Evolutionary conservation across 2,329 filamentous ascomycete species (phyloP), one percentile per base, ranked within the genome.

Genomic region (Capronia epimyces): DNA sequence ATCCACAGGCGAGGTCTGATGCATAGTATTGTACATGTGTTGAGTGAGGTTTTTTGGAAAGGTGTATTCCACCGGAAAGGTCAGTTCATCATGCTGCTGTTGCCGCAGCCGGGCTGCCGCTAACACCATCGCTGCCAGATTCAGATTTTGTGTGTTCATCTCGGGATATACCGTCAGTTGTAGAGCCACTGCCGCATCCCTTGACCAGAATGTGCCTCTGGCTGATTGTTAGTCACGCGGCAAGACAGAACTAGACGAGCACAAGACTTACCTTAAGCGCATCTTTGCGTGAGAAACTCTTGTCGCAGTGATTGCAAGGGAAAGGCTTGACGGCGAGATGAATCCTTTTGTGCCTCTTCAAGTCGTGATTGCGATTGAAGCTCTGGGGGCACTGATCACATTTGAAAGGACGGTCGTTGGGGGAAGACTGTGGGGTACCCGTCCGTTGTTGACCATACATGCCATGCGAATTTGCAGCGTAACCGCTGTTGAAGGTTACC

Each of bases 261-360:
- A 16, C 31, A 50, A 20, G 18, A 72, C 81, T 63, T 73, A 97
- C 93, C 87, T 97, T 97, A 24, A 98, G 75, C 8, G 93, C 93
- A 69, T 97, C 93, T 67, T 97, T 97, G 53, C 93, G 79, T 2
- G 90, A 96, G 65, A 98, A 98, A 66, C 87, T 93, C 79, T 97
- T 97, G 55, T 95, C 89, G 66, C 93, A 98, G 64, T 86, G 85
- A 5, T 75, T 81, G 67, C 93, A 98, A 0, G 90, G 90, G 67
- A 91, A 97, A 0, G 93, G 93, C 75, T 98, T 98, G 34, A 97
- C 88, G 0, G 89, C 87, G 51, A 97, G 71, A 69, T 98, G 93
- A 52, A 97, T 97, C 43, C 89, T 77, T 75, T 95, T 95, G 68
- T 98, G 93, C 45, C 93, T 80, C 71, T 98, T 98, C 62, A 97